Conservation (phyloP, 768 basidiomycete species). For the Naganishia kalamii region DNA sequence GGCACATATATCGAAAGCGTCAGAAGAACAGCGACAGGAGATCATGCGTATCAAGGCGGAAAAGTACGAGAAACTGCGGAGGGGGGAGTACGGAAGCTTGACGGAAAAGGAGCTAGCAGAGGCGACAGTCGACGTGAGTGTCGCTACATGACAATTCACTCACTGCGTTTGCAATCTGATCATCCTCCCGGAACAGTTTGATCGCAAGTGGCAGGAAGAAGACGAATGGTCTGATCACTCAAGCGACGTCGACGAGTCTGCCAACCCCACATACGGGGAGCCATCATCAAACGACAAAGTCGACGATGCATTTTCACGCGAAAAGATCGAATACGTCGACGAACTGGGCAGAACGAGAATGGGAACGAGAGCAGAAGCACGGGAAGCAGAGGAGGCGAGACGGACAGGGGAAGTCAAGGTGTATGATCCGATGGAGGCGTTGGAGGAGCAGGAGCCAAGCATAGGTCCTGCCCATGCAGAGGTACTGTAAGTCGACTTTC, state of each 20-base stretch:
- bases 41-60: constrained; percentile 41
- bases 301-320: constrained; percentile 18
- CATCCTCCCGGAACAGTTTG: constrained; percentile 29
- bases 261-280: not conserved
- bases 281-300: not conserved
- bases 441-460: not conserved
- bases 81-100: constrained; percentile 38
- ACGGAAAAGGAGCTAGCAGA: constrained; percentile 40
- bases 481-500: constrained; percentile 37
- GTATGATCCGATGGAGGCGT: not conserved
- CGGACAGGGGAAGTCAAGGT: not conserved
- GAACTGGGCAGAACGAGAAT: constrained; percentile 42
- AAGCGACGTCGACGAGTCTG: constrained; percentile 37
- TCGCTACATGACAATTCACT: no score
- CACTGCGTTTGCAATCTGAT: not conserved
- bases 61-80: constrained; percentile 38
- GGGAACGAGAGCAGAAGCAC: constrained; percentile 38
- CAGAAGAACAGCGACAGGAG: constrained; percentile 35
- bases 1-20: constrained; percentile 35
- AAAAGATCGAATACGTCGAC: constrained; percentile 41
- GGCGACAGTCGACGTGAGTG: constrained; percentile 41
- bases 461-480: constrained; percentile 37
- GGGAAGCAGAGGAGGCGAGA: constrained; percentile 28
- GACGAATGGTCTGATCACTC: constrained; percentile 34
- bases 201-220: constrained; percentile 36